A percentile compares a stretch with the other conserved stretches of the same genome.
phyloP scores from a whole-genome alignment of 768 basidiomycete species.

The Boletus sp. region DNA sequence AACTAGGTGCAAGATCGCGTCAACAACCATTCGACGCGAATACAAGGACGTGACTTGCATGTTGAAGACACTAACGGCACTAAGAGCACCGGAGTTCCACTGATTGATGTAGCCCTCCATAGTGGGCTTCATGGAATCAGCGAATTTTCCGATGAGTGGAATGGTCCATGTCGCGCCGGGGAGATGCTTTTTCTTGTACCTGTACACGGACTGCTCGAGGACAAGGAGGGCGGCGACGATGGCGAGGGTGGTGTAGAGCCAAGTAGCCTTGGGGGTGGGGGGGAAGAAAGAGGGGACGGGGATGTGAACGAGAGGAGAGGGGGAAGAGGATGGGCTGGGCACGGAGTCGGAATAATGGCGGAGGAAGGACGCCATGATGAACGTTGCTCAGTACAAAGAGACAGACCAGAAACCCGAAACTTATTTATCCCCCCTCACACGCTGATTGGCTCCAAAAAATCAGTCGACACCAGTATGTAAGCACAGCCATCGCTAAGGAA shows the following conservation, averaged over 20 bases:
- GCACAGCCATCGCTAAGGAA: constrained; percentile 15
- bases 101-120: constrained; percentile 90
- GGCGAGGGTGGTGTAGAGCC: constrained; percentile 68
- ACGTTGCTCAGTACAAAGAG: neutral
- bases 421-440: constrained; percentile 1
- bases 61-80: constrained; percentile 94
- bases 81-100: constrained; percentile 87
- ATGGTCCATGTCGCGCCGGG: constrained; percentile 92
- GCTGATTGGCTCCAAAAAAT: constrained; percentile 27
- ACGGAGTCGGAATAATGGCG: constrained; percentile 33
- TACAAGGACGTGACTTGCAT: constrained; percentile 55
- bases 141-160: constrained; percentile 96
- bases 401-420: neutral
- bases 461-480: constrained; percentile 14
- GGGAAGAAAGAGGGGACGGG: constrained; percentile 47
- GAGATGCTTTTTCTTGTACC: constrained; percentile 83
- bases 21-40: neutral
- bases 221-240: constrained; percentile 72
- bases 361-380: constrained; percentile 33
- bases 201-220: constrained; percentile 85
- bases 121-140: constrained; percentile 86
- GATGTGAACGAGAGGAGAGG: constrained; percentile 39
- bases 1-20: constrained; percentile 49
- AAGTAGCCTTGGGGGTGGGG: constrained; percentile 31
- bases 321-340: constrained; percentile 43